phyloP scores from a whole-genome alignment of 176 grass and related monocot species.

The Chrysopogon serrulatus region DNA sequence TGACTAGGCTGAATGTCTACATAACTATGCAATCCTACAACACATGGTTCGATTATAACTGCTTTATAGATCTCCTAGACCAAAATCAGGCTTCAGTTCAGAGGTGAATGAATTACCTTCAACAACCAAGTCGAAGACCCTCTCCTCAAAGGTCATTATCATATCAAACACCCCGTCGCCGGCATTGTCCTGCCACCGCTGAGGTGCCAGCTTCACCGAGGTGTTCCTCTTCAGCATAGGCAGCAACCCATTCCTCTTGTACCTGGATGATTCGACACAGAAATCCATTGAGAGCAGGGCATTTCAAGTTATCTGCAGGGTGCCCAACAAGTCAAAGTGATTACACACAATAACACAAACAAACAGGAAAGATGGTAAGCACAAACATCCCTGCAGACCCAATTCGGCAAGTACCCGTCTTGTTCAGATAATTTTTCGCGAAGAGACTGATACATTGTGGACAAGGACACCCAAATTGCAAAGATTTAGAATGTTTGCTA shows the following conservation, averaged over 20 bases:
- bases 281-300: not conserved
- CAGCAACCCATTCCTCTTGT: conserved; percentile 93
- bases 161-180: conserved; percentile 75
- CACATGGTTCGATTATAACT: not conserved
- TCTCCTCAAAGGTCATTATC: conserved; percentile 88
- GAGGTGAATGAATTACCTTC: conserved; percentile 57
- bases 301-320: not conserved
- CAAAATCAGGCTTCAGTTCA: not conserved
- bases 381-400: not conserved
- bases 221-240: conserved; percentile 96
- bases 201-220: conserved; percentile 71
- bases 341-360: not conserved
- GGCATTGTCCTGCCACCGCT: conserved; percentile 86
- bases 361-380: not conserved
- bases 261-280: conserved; percentile 41
- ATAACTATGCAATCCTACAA: not conserved
- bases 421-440: not conserved
- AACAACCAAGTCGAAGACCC: conserved; percentile 77
- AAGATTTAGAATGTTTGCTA: not conserved
- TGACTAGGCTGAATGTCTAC: not conserved
- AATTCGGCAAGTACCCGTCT: not conserved
- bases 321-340: not conserved
- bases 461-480: not conserved
- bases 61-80: not conserved
- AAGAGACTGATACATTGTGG: not conserved